A percentile compares a stretch with the other conserved stretches of the same genome.
Evolutionary conservation across 768 basidiomycete species (phyloP).

Genomic region (Favolaschia claudopus): DNA sequence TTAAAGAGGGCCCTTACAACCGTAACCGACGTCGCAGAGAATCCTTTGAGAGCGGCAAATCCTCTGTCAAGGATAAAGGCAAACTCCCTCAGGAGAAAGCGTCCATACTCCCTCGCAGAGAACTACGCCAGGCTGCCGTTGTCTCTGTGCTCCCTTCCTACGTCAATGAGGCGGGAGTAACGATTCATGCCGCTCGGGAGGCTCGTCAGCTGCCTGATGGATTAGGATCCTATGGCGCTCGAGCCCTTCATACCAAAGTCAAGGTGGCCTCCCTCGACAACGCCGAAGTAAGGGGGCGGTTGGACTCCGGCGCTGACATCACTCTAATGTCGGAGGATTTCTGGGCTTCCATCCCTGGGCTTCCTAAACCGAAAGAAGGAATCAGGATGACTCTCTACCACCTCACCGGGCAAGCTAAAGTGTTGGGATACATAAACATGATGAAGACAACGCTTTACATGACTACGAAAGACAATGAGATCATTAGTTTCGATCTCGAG

Average conservation of each 20-base stretch:
- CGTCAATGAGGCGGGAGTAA: neutral
- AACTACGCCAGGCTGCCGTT: neutral
- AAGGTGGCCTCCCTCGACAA: neutral
- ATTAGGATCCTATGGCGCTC: neutral
- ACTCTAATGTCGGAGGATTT: slow-evolving; percentile 21
- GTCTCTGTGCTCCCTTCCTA: slow-evolving; percentile 16
- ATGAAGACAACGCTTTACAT: slow-evolving; percentile 13
- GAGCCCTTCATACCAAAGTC: neutral
- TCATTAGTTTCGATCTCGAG: slow-evolving; percentile 24
- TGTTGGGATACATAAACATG: slow-evolving; percentile 27
- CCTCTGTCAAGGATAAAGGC: too few species aligned
- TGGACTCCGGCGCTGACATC: slow-evolving; percentile 12
- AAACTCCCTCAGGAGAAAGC: too few species aligned
- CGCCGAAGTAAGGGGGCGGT: neutral
- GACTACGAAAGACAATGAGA: neutral
- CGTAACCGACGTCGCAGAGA: neutral
- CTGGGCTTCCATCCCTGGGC: too few species aligned
- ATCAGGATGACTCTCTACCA: too few species aligned
- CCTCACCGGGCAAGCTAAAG: too few species aligned
- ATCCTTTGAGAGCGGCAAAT: too few species aligned
- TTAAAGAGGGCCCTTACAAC: too few species aligned
- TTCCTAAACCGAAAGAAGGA: too few species aligned
- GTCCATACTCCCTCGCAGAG: neutral
- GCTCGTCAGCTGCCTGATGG: slow-evolving; percentile 2
- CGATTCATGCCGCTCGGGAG: slow-evolving; percentile 27